phyloP scores from a whole-genome alignment of 768 basidiomycete species.

The Pleurotus giganteus region DNA sequence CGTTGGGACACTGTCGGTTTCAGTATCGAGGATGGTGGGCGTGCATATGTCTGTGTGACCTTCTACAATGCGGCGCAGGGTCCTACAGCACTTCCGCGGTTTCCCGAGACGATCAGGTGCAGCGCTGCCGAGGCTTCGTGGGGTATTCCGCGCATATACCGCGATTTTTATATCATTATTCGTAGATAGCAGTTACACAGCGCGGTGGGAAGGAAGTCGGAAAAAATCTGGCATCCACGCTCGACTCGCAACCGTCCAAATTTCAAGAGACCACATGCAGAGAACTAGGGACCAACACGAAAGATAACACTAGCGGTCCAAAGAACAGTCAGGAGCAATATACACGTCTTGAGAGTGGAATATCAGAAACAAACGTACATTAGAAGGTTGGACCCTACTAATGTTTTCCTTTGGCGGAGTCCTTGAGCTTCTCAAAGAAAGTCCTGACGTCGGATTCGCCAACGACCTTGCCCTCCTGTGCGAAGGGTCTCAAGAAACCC shows the following conservation, averaged over 20 bases:
- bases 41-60: too few relatives aligned
- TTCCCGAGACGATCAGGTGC: background rate
- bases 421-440: slow-evolving; percentile 60
- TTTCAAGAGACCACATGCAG: background rate
- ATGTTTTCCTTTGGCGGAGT: slow-evolving; percentile 16
- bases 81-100: background rate
- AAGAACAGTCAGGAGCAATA: too few relatives aligned
- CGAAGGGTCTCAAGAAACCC: slow-evolving; percentile 74
- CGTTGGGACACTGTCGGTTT: too few relatives aligned
- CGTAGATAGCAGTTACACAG: background rate
- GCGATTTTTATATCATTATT: background rate
- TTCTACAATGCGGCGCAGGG: background rate
- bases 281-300: background rate
- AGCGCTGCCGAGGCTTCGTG: background rate
- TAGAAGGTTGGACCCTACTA: background rate
- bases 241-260: background rate
- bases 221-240: background rate
- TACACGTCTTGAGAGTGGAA: too few relatives aligned
- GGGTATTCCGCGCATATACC: background rate
- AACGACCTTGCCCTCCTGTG: slow-evolving; percentile 72
- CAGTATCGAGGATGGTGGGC: too few relatives aligned
- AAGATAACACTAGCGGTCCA: background rate
- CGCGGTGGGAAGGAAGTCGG: background rate
- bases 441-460: slow-evolving; percentile 65
- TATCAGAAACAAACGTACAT: background rate